phyloP scores from a whole-genome alignment of 2,329 filamentous ascomycete species.

The Fusarium avenaceum region DNA sequence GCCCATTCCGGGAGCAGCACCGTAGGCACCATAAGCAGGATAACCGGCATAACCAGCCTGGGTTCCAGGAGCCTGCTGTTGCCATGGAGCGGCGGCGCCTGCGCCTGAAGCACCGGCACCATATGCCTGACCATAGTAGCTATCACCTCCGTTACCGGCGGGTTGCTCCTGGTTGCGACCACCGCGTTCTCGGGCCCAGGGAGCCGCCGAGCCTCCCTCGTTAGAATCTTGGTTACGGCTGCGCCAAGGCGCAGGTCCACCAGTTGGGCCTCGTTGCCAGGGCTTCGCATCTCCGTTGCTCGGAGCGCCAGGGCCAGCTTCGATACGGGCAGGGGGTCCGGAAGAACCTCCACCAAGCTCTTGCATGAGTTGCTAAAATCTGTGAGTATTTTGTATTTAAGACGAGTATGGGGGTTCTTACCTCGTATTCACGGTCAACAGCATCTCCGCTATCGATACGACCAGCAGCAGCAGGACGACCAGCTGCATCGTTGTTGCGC shows the following conservation, averaged over 20 bases:
- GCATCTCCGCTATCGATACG: conserved; percentile 83
- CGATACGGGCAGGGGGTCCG: conserved; percentile 82
- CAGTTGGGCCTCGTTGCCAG: conserved; percentile 89
- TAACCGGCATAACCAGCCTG: conserved; percentile 70
- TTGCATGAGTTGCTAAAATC: conserved; percentile 88
- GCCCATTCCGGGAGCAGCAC: conserved; percentile 61
- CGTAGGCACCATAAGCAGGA: conserved; percentile 63
- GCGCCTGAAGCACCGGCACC: conserved; percentile 48
- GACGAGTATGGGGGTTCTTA: conserved; percentile 59
- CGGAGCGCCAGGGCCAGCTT: conserved; percentile 77
- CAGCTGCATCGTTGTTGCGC: conserved; percentile 79
- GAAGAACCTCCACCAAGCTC: conserved; percentile 81
- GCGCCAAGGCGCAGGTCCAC: conserved; percentile 86
- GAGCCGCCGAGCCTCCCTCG: conserved; percentile 65
- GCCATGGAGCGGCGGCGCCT: conserved; percentile 65
- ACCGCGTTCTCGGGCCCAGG: conserved; percentile 73
- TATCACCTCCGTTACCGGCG: conserved; percentile 48
- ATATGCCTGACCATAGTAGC: conserved; percentile 51
- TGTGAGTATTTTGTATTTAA: conserved; percentile 57
- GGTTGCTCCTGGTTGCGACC: conserved; percentile 61
- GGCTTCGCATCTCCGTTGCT: conserved; percentile 78
- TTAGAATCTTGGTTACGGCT: conserved; percentile 66
- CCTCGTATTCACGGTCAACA: conserved; percentile 95
- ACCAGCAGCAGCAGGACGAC: conserved; percentile 68
- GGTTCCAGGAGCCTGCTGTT: conserved; percentile 66